Base-by-base conservation (phyloP, 176 grass and related monocot genomes). In the Secale cereale region DNA sequence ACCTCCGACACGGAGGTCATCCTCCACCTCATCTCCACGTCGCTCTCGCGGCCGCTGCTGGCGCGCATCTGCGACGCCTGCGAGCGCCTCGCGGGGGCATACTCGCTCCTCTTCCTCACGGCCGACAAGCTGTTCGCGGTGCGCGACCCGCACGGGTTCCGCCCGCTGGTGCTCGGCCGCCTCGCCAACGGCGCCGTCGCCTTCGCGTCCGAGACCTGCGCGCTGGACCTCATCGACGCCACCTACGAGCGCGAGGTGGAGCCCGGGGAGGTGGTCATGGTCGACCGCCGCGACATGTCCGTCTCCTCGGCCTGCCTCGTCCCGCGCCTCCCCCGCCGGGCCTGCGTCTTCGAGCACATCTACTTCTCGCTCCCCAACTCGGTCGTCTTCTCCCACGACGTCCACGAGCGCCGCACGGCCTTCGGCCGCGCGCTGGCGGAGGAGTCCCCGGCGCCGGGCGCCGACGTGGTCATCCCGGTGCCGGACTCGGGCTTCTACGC, bases 191-290 rank as follows among this genome's bases (percentile, higher is more conserved):
- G 91, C 28, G 86, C 91, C 78, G 59, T 95, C 27, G 94, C 72
- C 30, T 94, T 94, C 88, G 94, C 94, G 4, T 95, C 94, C 1
- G 94, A 95, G 83, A 93, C 94, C 57, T 92, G 88, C 81, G 91
- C 94, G 25, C 81, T 95, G 8, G 94, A 95, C 91, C 88, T 95
- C 77, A 91, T 95, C 86, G 91, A 88, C 78, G 94, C 94, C 4
- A 28, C 59, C 65, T 95, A 91, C 84, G 88, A 89, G 81, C 91
- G 94, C 40, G 94, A 95, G 88, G 94, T 95, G 63, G 32, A 91
- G 72, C 94, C 94, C 1, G 94, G 91, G 46, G 94, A 95, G 86
- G 84, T 95, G 40, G 60, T 95, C 26, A 63, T 89, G 2, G 91
- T 95, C 78, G 94, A 95, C 86, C 82, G 77, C 83, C 70, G 86